phyloP scores from a whole-genome alignment of 805 yeast species.

The Kuraishia borneana region DNA sequence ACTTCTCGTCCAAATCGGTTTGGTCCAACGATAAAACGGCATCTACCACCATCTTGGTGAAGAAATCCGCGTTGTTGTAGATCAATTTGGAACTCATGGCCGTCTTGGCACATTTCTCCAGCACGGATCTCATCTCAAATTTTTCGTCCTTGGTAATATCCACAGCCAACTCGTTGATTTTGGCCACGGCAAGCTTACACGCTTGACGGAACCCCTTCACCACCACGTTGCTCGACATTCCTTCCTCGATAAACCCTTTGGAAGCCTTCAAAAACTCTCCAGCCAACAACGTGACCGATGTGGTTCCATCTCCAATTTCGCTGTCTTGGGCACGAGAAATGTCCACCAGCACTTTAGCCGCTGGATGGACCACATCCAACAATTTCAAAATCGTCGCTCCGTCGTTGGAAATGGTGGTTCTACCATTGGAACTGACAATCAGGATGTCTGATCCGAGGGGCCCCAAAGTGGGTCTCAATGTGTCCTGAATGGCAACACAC shows the following conservation, averaged over 20 bases:
- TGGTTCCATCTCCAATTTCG: slow-evolving; percentile 98
- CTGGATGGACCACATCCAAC: slow-evolving; percentile 95
- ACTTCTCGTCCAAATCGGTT: slow-evolving; percentile 72
- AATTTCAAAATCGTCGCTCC: slow-evolving; percentile 94
- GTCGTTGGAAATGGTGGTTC: slow-evolving; percentile 93
- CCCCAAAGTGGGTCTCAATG: slow-evolving; percentile 88
- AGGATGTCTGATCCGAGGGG: slow-evolving; percentile 95
- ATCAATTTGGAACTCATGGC: slow-evolving; percentile 96
- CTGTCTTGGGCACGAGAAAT: slow-evolving; percentile 95
- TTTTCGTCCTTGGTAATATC: slow-evolving; percentile 44
- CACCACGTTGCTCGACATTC: slow-evolving; percentile 83
- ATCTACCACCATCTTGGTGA: slow-evolving; percentile 94
- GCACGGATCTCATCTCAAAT: slow-evolving; percentile 57
- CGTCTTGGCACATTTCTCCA: slow-evolving; percentile 90
- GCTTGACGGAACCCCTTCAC: slow-evolving; percentile 84
- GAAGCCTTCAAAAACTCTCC: slow-evolving; percentile 92
- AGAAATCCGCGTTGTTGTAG: slow-evolving; percentile 76
- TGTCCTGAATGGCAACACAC: slow-evolving; percentile 93
- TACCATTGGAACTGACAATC: slow-evolving; percentile 73
- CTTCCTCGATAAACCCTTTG: slow-evolving; percentile 88
- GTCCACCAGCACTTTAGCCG: slow-evolving; percentile 92
- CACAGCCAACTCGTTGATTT: slow-evolving; percentile 65
- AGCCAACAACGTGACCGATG: slow-evolving; percentile 88
- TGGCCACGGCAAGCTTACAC: slow-evolving; percentile 60
- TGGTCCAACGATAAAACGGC: slow-evolving; percentile 84